Conservation (phyloP, 257 asterid species). For the Anisodus tanguticus region DNA sequence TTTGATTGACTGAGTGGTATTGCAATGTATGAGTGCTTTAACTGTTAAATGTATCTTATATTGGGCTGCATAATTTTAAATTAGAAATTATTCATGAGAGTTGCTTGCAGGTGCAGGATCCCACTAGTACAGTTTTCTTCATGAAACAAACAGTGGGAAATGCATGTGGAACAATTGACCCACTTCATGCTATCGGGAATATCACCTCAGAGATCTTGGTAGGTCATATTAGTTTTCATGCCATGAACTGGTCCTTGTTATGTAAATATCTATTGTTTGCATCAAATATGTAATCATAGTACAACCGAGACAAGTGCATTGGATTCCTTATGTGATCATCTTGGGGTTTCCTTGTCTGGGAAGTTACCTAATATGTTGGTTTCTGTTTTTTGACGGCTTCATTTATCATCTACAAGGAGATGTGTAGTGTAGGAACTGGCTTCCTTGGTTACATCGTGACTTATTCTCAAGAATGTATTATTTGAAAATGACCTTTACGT, state of each 20-base stretch:
- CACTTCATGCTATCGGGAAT: conserved; percentile 94
- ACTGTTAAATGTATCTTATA: background rate
- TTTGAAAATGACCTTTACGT: background rate
- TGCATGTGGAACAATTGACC: conserved; percentile 98
- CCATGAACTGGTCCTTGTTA: background rate
- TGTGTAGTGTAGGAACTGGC: background rate
- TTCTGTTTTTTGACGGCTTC: background rate
- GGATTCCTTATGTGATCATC: background rate
- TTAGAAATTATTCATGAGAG: conserved; percentile 13
- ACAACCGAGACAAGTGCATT: conserved; percentile 17
- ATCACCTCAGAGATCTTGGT: conserved; percentile 92
- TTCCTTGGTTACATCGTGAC: conserved; percentile 6
- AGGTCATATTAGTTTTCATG: conserved; percentile 30
- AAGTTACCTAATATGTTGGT: background rate
- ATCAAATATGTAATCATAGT: background rate
- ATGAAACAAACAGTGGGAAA: conserved; percentile 98
- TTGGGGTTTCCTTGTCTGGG: background rate
- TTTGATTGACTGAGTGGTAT: background rate
- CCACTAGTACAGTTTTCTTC: conserved; percentile 66
- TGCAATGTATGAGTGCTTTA: background rate
- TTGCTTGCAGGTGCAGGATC: conserved; percentile 51
- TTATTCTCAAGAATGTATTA: conserved; percentile 12
- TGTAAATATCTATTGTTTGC: background rate
- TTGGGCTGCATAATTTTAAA: background rate
- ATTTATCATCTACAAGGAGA: background rate